Evolutionary conservation across 805 yeast species (phyloP).

Genomic region (Candida ponderosae): DNA sequence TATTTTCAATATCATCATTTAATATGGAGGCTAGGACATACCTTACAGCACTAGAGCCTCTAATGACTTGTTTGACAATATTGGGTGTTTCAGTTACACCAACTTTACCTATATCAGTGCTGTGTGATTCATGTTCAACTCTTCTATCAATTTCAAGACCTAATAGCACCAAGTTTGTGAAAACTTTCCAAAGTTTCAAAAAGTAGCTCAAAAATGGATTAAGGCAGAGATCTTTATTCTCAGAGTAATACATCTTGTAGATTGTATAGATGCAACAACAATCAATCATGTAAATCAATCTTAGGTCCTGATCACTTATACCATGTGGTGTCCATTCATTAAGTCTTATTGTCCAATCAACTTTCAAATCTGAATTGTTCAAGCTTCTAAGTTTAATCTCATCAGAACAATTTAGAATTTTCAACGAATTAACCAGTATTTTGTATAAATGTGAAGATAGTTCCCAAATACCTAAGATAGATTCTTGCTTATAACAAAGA

Average conservation of each 20-base stretch:
- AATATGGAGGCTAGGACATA: constrained; percentile 53
- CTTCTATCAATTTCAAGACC: constrained; percentile 55
- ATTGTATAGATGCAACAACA: constrained; percentile 36
- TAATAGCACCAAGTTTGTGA: constrained; percentile 48
- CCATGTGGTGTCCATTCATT: constrained; percentile 30
- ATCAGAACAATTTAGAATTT: constrained; percentile 32
- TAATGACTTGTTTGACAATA: constrained; percentile 38
- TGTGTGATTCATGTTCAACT: constrained; percentile 38
- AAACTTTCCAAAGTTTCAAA: constrained; percentile 58
- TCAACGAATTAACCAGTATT: constrained; percentile 30
- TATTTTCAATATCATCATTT: constrained; percentile 35
- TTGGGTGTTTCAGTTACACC: constrained; percentile 37
- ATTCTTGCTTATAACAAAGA: constrained; percentile 18
- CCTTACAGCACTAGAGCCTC: constrained; percentile 60
- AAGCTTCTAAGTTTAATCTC: constrained; percentile 32
- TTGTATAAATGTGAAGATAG: constrained; percentile 22
- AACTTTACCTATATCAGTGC: no score
- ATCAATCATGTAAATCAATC: constrained; percentile 36
- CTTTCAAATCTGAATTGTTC: constrained; percentile 28
- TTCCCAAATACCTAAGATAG: constrained; percentile 26
- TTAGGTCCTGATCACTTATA: constrained; percentile 28
- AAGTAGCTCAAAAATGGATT: constrained; percentile 59
- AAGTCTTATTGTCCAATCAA: constrained; percentile 25
- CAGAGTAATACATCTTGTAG: constrained; percentile 28
- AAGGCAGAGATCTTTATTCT: constrained; percentile 30